phyloP scores from a whole-genome alignment of 306 rosid species.

The Delonix regia region DNA sequence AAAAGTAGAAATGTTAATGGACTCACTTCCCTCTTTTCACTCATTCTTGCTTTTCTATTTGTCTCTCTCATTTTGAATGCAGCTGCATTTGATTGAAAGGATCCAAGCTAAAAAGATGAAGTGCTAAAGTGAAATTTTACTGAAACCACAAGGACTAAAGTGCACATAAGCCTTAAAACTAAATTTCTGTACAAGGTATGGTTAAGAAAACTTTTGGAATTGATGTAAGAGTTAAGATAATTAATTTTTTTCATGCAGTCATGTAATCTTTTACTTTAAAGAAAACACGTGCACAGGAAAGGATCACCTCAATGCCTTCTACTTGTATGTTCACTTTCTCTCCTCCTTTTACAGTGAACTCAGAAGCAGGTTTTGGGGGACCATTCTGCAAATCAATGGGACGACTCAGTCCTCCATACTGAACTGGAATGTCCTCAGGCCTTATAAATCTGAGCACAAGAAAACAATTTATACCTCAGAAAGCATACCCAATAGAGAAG shows the following conservation, averaged over 20 bases:
- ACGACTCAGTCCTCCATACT: slow-evolving; percentile 88
- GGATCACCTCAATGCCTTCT: slow-evolving; percentile 92
- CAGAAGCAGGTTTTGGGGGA: slow-evolving; percentile 95
- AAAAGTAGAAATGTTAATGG: too few species aligned
- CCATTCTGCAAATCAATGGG: slow-evolving; percentile 78
- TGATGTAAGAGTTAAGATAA: background rate
- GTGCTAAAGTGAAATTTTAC: too few species aligned
- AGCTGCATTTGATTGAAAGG: too few species aligned
- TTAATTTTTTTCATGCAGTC: background rate
- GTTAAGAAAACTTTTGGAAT: too few species aligned
- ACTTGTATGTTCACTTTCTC: slow-evolving; percentile 97
- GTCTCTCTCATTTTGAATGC: too few species aligned
- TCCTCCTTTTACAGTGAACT: slow-evolving; percentile 95
- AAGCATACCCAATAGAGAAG: slow-evolving; percentile 18
- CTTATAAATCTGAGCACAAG: slow-evolving; percentile 66
- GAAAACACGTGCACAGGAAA: background rate
- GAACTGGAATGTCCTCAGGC: slow-evolving; percentile 93
- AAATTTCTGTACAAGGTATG: too few species aligned
- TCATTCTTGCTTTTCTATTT: too few species aligned
- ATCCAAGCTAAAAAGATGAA: too few species aligned
- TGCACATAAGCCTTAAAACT: background rate
- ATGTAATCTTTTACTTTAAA: too few species aligned
- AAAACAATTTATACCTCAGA: slow-evolving; percentile 9
- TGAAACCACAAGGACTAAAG: background rate
- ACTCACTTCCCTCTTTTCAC: too few species aligned